A percentile compares a stretch with the other conserved stretches of the same genome.
Evolutionary conservation across 2,329 filamentous ascomycete genomes (phyloP).

Genomic region (Rhynchosporium graminicola): DNA sequence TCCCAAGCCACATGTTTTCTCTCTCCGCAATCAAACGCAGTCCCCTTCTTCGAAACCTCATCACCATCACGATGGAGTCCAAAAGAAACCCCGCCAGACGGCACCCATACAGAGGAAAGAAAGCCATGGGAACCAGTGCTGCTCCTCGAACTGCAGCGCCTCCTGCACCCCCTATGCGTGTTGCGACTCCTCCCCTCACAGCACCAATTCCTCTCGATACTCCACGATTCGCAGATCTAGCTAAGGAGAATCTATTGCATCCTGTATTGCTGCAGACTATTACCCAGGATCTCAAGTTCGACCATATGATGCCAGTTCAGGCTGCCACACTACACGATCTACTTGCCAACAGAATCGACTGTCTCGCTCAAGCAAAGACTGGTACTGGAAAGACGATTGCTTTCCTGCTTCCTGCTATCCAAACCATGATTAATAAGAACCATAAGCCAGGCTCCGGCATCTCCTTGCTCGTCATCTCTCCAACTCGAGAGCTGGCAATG

Average conservation of each 20-base stretch:
- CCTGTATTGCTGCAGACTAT: constrained; percentile 58
- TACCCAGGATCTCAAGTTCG: constrained; percentile 70
- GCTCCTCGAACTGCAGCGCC: constrained; percentile 24
- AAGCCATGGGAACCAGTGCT: constrained; percentile 29
- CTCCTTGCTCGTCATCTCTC: constrained; percentile 72
- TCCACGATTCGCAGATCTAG: constrained; percentile 50
- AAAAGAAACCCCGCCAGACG: constrained; percentile 30
- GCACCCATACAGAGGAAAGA: constrained; percentile 33
- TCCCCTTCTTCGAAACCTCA: constrained; percentile 26
- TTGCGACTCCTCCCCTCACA: constrained; percentile 43
- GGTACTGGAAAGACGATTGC: constrained; percentile 96
- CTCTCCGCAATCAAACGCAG: constrained; percentile 26
- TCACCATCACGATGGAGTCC: constrained; percentile 32
- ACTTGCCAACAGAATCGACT: constrained; percentile 63
- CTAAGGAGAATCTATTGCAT: constrained; percentile 47
- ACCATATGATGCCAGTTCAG: constrained; percentile 92
- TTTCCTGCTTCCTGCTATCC: constrained; percentile 83
- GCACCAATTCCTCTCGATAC: constrained; percentile 47
- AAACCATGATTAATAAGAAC: constrained; percentile 58
- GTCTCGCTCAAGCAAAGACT: constrained; percentile 91
- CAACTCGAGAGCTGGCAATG: constrained; percentile 77
- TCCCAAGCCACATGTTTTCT: constrained; percentile 22
- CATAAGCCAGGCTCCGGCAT: constrained; percentile 53
- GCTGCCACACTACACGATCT: constrained; percentile 78
- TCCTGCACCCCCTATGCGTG: constrained; percentile 40